Evolutionary conservation across 2,329 filamentous ascomycete genomes (phyloP).

Genomic region (Aureobasidium subglaciale): DNA sequence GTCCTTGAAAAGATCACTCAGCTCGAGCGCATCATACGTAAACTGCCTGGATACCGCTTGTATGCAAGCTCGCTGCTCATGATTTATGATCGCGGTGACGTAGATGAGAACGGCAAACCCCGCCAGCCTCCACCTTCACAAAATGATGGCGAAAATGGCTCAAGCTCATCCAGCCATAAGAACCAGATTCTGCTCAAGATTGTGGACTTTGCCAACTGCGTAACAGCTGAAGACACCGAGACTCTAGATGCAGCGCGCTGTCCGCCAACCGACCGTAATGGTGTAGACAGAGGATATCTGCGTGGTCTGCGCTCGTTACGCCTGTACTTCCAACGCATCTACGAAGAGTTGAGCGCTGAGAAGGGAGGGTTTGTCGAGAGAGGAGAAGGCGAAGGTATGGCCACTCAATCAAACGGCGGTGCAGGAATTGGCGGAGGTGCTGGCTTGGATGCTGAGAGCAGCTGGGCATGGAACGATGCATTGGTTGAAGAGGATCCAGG

Average conservation of each 20-base stretch:
- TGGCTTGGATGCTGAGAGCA: neutral
- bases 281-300: constrained; percentile 83
- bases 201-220: constrained; percentile 96
- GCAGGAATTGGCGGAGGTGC: neutral
- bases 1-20: constrained; percentile 77
- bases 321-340: constrained; percentile 80
- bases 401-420: constrained; percentile 13
- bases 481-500: constrained; percentile 15
- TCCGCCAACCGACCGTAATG: constrained; percentile 71
- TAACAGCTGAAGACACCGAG: constrained; percentile 69
- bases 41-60: constrained; percentile 79
- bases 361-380: constrained; percentile 19
- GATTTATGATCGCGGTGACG: constrained; percentile 83
- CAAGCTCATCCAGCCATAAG: constrained; percentile 25
- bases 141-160: neutral
- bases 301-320: constrained; percentile 72
- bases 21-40: constrained; percentile 74
- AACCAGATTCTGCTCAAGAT: constrained; percentile 79
- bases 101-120: constrained; percentile 42
- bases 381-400: constrained; percentile 31
- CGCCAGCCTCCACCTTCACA: constrained; percentile 4
- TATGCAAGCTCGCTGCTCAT: constrained; percentile 93
- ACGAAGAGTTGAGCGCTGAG: constrained; percentile 56
- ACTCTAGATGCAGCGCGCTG: constrained; percentile 53
- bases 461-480: constrained; percentile 1